Conservation (phyloP, 1,139 yeast species). For the Arxiozyma heterogenica region DNA sequence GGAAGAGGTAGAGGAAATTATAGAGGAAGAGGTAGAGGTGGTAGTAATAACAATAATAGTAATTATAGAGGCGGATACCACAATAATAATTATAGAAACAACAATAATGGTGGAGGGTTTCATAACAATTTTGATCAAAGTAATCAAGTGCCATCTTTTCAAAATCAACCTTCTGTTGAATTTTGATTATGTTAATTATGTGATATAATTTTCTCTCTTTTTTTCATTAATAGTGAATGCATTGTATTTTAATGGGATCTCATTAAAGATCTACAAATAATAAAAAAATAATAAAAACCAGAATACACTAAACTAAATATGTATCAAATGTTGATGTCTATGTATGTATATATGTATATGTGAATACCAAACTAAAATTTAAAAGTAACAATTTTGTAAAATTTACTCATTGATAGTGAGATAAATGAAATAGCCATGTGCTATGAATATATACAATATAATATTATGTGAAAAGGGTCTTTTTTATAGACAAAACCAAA, state of each 20-base stretch:
- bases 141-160: slow-evolving; percentile 1
- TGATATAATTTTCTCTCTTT: not conserved
- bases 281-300: too few relatives aligned
- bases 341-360: not conserved
- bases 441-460: too few relatives aligned
- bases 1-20: slow-evolving; percentile 12
- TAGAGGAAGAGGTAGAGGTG: slow-evolving; percentile 11
- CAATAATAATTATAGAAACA: slow-evolving; percentile 1
- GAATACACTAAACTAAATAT: too few relatives aligned
- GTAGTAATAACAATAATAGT: slow-evolving; percentile 3
- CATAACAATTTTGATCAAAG: not conserved
- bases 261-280: not conserved
- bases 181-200: slow-evolving; percentile 3
- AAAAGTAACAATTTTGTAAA: too few relatives aligned
- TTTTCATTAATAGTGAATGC: not conserved
- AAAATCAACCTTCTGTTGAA: slow-evolving; percentile 6
- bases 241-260: not conserved
- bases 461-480: not conserved
- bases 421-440: too few relatives aligned
- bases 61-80: slow-evolving; percentile 6
- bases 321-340: not conserved
- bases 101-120: not conserved
- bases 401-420: not conserved
- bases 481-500: not conserved
- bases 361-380: not conserved